phyloP scores from a whole-genome alignment of 805 yeast species.

The Saturnispora mendoncae region DNA sequence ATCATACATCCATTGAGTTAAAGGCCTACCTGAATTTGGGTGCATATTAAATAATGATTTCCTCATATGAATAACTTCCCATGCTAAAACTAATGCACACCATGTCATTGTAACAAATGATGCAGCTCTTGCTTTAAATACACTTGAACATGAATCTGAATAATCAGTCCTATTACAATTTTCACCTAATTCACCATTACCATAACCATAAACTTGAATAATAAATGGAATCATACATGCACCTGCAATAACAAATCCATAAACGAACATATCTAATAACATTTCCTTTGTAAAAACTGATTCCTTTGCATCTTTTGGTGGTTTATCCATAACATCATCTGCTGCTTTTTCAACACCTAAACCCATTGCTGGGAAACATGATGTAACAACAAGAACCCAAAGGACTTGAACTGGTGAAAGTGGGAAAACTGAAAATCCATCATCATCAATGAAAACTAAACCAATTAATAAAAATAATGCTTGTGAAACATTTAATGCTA shows the following conservation, averaged over 20 bases:
- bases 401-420: constrained; percentile 71
- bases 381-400: constrained; percentile 72
- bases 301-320: constrained; percentile 49
- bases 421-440: constrained; percentile 70
- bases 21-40: constrained; percentile 53
- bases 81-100: constrained; percentile 73
- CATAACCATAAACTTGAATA: constrained; percentile 57
- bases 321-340: constrained; percentile 52
- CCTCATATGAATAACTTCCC: constrained; percentile 73
- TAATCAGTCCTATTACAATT: constrained; percentile 46
- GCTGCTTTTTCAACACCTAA: constrained; percentile 60
- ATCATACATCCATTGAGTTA: constrained; percentile 51
- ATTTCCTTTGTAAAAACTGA: constrained; percentile 60
- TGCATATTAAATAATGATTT: constrained; percentile 65
- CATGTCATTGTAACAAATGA: constrained; percentile 79
- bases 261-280: constrained; percentile 57
- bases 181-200: constrained; percentile 55
- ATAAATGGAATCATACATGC: constrained; percentile 62
- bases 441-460: constrained; percentile 55
- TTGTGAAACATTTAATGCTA: constrained; percentile 67
- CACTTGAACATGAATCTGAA: constrained; percentile 44
- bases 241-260: constrained; percentile 67
- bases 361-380: constrained; percentile 82
- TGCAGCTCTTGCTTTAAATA: constrained; percentile 67
- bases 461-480: constrained; percentile 64